A percentile compares a stretch with the other conserved stretches of the same genome.
phyloP scores from a whole-genome alignment of 192 early-diverging fungal species.

The Backusella sp. region DNA sequence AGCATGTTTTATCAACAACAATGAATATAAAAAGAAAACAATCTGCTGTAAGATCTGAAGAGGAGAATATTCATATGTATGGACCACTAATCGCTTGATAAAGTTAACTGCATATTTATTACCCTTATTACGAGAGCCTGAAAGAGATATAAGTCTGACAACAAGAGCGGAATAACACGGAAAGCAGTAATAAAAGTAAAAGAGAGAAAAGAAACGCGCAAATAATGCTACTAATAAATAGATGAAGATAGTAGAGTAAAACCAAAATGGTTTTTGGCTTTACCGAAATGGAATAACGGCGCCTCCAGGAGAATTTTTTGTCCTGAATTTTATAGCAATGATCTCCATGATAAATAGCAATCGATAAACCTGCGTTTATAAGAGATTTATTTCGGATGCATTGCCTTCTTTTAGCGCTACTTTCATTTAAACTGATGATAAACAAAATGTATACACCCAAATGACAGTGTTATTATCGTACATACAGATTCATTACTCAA shows the following conservation, averaged over 20 bases:
- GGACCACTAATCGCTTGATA: no score
- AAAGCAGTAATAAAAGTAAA: background rate
- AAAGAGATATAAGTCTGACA: no score
- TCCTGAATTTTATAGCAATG: conserved; percentile 55
- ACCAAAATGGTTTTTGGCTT: conserved; percentile 60
- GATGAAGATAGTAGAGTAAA: conserved; percentile 20
- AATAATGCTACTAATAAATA: conserved; percentile 62
- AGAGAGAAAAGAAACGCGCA: background rate
- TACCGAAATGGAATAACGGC: conserved; percentile 73
- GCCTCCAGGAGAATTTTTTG: conserved; percentile 69
- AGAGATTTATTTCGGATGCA: conserved; percentile 32
- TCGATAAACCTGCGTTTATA: conserved; percentile 19
- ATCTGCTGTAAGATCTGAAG: no score
- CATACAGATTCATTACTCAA: background rate
- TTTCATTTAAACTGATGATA: background rate
- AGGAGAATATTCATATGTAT: no score
- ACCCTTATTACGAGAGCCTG: no score
- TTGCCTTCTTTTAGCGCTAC: conserved; percentile 46
- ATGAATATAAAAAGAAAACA: no score
- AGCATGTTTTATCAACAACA: no score
- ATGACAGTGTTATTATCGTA: background rate
- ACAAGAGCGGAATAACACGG: no score
- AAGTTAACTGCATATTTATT: no score
- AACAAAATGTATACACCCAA: background rate
- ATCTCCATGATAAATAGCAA: conserved; percentile 32